Percentiles rank a stretch among this genome's conserved stretches.
These are phyloP conservation scores for Quercus alba DNA, from an alignment of 306 rosid species.

Conservation along the genomic window DNA sequence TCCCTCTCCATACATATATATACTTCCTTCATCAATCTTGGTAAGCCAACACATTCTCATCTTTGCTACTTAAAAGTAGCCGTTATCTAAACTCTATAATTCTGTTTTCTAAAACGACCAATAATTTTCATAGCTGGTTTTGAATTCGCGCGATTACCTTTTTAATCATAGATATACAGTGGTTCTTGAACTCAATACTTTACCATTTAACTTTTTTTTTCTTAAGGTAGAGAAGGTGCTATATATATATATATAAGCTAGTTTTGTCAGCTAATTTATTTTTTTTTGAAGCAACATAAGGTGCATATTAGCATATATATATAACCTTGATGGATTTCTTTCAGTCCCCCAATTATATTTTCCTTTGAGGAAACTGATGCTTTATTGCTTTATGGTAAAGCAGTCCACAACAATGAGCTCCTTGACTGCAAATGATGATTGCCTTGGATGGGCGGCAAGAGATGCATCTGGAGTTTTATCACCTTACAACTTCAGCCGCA, in stretches of 20 bases:
- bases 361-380: not conserved
- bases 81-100: too few species aligned
- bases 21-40: not conserved
- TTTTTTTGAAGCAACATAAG: too few species aligned
- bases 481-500: constrained; percentile 71
- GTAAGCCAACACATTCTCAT: not conserved
- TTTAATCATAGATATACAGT: not conserved
- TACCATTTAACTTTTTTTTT: too few species aligned
- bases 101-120: too few species aligned
- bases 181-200: too few species aligned
- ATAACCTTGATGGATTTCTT: not conserved
- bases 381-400: constrained; percentile 4
- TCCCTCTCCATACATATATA: not conserved
- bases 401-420: constrained; percentile 43
- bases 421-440: constrained; percentile 30
- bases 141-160: not conserved
- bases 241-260: not conserved
- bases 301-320: not conserved
- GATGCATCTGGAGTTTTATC: constrained; percentile 68
- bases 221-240: too few species aligned
- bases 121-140: too few species aligned
- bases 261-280: not conserved
- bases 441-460: constrained; percentile 83
- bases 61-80: too few species aligned
- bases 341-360: not conserved